phyloP scores from a whole-genome alignment of 495 filamentous ascomycete species.

The Penicillium lividum region DNA sequence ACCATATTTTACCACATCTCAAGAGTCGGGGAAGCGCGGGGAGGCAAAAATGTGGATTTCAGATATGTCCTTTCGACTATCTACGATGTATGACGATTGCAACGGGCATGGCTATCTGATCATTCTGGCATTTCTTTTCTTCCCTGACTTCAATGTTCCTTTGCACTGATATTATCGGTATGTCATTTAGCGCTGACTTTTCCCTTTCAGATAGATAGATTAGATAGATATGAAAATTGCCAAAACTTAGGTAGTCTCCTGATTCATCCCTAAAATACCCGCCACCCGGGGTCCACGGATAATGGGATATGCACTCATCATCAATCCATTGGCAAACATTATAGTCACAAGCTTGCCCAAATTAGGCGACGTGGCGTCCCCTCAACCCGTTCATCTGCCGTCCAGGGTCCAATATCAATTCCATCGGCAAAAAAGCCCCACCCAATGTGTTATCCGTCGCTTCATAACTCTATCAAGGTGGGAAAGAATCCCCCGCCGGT shows the following conservation, averaged over 20 bases:
- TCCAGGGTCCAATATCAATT: not conserved
- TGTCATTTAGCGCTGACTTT: conserved; percentile 12
- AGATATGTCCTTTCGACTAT: not conserved
- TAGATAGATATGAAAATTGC: conserved; percentile 24
- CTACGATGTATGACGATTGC: not conserved
- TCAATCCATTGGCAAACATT: not conserved
- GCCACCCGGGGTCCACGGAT: not conserved
- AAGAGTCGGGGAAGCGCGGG: not conserved
- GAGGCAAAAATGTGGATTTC: not conserved
- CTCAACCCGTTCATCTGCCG: not conserved
- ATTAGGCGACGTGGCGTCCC: conserved; percentile 1
- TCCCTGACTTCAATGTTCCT: not conserved
- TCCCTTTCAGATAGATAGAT: conserved; percentile 27
- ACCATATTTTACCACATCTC: conserved; percentile 5
- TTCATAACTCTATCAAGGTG: not conserved
- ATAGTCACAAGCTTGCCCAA: not conserved
- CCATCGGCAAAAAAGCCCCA: not conserved
- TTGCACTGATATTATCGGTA: conserved; percentile 18
- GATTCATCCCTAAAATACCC: not conserved
- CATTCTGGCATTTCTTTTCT: not conserved
- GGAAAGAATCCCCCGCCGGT: not conserved
- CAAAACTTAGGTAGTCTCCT: conserved; percentile 5
- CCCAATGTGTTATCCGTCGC: not conserved
- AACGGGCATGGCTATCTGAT: conserved; percentile 5
- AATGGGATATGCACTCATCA: not conserved